Evolutionary conservation across 2,329 filamentous ascomycete genomes (phyloP), one percentile per base, ranked within the genome.

Genomic region (Ophiostoma angusticollis): DNA sequence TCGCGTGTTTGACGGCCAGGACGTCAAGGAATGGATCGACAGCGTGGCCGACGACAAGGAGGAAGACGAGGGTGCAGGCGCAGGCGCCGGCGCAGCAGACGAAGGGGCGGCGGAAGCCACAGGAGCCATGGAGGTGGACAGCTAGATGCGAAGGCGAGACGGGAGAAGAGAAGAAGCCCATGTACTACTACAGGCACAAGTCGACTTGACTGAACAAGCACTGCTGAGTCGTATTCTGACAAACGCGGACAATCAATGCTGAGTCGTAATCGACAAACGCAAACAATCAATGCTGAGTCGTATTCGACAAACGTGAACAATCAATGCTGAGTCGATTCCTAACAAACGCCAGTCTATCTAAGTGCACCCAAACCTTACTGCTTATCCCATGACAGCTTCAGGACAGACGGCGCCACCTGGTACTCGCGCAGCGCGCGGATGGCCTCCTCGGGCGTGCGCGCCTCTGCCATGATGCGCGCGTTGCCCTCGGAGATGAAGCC

Each of bases 1-100:
- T 65, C 84, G 83, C 68, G 69, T 94, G 49, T 91, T 83, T 54
- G 91, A 98, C 58, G 87, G 86, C 12, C 78, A 85, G 57, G 84
- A 91, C 48, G 78, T 95, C 45, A 78, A 80, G 58, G 77, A 78
- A 48, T 87, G 87, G 76, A 72, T 96, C 58, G 86, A 94, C 61
- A 76, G 78, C 51, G 67, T 78, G 30, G 63, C 64, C 16, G 73
- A 72, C 43, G 72, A 75, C 39, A 59, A 58, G 58, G 64, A 72
- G 65, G 60, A 60, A 48, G 58, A 59, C 35, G 61, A 53, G 14
- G 65, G n/a, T n/a, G n/a, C n/a, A 53, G 23, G 18, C 14, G 9
- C n/a, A 22, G 3, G 29, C 41, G 64, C 49, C 13, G 57, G 57
- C 43, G 49, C 50, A 23, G 58, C 54, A 49, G 54, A 57, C n/a